Conservation (phyloP, 805 yeast species). For the Komagataella populi region DNA sequence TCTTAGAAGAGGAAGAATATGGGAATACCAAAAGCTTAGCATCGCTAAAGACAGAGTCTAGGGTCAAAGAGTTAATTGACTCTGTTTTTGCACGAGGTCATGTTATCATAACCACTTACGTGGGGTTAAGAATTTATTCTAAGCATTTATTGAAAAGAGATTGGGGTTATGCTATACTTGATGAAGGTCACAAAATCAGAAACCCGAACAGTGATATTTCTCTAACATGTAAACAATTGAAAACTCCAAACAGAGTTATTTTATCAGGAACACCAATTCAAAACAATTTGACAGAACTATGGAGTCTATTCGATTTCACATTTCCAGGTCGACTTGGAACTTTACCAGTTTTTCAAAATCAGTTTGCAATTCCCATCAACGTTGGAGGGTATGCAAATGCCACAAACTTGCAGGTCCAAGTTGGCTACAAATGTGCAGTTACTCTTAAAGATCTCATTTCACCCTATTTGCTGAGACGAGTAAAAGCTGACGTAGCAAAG, state of each 20-base stretch:
- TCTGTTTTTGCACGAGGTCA: constrained; percentile 60
- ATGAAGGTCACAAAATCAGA: constrained; percentile 94
- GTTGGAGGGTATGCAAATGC: constrained; percentile 99
- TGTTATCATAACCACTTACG: constrained; percentile 83
- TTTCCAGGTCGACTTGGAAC: constrained; percentile 94
- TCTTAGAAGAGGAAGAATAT: constrained; percentile 26
- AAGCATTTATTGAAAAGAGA: constrained; percentile 46
- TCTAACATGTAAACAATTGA: constrained; percentile 68
- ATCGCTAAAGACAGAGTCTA: constrained; percentile 15
- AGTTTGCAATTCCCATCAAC: constrained; percentile 85
- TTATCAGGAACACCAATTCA: constrained; percentile 96
- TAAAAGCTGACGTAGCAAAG: constrained; percentile 89
- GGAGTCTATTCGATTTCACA: constrained; percentile 92
- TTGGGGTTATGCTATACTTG: constrained; percentile 88
- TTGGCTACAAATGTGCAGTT: constrained; percentile 93
- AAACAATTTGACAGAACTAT: constrained; percentile 78
- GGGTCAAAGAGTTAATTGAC: constrained; percentile 30
- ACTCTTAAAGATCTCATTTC: constrained; percentile 77
- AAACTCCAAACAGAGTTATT: constrained; percentile 76
- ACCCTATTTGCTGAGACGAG: constrained; percentile 76
- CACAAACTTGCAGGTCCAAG: constrained; percentile 86
- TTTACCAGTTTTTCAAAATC: constrained; percentile 84
- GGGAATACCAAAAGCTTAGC: constrained; percentile 22
- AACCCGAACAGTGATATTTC: constrained; percentile 90
- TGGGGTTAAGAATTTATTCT: constrained; percentile 25